These are phyloP conservation scores for Epichloe brachyelytri DNA, from an alignment of 2,329 filamentous ascomycete genomes.

Conservation along the genomic window DNA sequence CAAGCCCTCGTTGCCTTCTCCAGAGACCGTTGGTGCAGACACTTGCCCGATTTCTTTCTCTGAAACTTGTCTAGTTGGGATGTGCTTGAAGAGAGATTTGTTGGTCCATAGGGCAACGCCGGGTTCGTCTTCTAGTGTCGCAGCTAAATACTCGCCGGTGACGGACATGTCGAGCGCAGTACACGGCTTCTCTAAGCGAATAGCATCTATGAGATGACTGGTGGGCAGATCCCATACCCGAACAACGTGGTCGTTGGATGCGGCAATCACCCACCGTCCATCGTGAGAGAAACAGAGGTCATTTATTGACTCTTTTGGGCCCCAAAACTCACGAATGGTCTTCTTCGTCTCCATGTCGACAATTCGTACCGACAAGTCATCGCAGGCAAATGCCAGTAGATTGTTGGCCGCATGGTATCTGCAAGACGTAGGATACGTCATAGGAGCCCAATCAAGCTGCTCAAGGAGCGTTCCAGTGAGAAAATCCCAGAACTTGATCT, in stretches of 20 bases:
- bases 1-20: constrained; percentile 64
- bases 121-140: constrained; percentile 66
- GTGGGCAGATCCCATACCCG: constrained; percentile 94
- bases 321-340: constrained; percentile 87
- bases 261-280: constrained; percentile 84
- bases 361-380: constrained; percentile 76
- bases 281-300: constrained; percentile 86
- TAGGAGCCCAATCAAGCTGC: constrained; percentile 69
- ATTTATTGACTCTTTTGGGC: constrained; percentile 58
- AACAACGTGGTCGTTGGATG: constrained; percentile 66
- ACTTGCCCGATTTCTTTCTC: constrained; percentile 59
- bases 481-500: constrained; percentile 96
- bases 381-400: constrained; percentile 76
- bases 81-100: constrained; percentile 76
- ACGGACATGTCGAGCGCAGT: constrained; percentile 77
- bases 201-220: constrained; percentile 86
- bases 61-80: constrained; percentile 73
- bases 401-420: constrained; percentile 75
- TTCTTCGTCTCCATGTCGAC: constrained; percentile 84
- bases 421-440: constrained; percentile 62
- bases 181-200: constrained; percentile 66
- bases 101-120: constrained; percentile 97
- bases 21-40: constrained; percentile 60
- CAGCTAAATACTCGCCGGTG: constrained; percentile 90
- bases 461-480: constrained; percentile 65